Evolutionary conservation across 441 rosid species (phyloP), one percentile per base, ranked within the genome.

Genomic region (Corymbia calophylla): DNA sequence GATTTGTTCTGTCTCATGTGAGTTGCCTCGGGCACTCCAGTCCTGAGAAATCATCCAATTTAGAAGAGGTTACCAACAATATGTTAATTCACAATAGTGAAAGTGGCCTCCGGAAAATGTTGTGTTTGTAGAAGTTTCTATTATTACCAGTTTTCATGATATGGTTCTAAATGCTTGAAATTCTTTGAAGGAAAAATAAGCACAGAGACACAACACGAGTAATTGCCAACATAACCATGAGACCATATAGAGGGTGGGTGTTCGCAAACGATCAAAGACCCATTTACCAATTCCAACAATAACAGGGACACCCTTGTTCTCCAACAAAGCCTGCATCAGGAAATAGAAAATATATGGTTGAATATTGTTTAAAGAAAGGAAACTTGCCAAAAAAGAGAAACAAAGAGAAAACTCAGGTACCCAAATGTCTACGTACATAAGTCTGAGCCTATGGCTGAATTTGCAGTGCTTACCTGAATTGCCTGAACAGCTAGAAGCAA

Each of bases 401-500:
- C 23, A 77, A 39, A 25, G 17, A 44, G 84, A 77, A 77, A 12
- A 39, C 84, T 77, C 51, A 77, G n/a, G 84, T 6, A 21, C 84
- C n/a, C 84, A 21, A 77, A 86, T 86, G 64, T 55, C 68, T 55
- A 86, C 17, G 19, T 21, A 86, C 64, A 3, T 55, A 55, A 86
- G 64, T 47, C 64, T 73, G 84, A 73, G 17, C 87, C 60, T 88
- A 48, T 54, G 86, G 80, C 87, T 73, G 68, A 88, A 68, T 66
- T 89, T n/a, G 60, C 80, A 90, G 87, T 89, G 87, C 88, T 92
- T 91, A 98, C 99, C 97, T 98, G 99, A 93, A 98, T 97, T 87
- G 97, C 99, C 93, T 98, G 99, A 93, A 98, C 99, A 89, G 99
- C 96, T 92, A 98, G 99, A 91, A 98, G 99, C 92, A 97, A 93